Evolutionary conservation across 2,329 filamentous ascomycete species (phyloP), one percentile per base, ranked within the genome.

Genomic region (Fusarium verticillioides): DNA sequence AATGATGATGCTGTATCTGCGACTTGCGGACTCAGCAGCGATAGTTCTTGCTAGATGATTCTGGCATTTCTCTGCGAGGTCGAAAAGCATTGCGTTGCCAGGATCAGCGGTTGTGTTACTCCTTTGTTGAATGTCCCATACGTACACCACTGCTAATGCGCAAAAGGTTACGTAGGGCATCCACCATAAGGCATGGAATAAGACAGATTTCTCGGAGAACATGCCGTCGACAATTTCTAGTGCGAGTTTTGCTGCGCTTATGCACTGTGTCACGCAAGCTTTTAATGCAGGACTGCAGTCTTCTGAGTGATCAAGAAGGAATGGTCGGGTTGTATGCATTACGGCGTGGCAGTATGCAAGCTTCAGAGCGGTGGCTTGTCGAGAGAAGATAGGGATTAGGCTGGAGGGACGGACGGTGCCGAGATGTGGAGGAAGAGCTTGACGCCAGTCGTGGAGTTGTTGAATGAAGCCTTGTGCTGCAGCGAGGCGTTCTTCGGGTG

Each of bases 161-260:
- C 86, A 88, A 63, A 89, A 88, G 0, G 85, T 84, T 8, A 87
- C 85, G 69, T 88, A 88, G 42, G 87, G 85, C 30, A 85, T 88
- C 77, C 85, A 88, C 85, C 87, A 88, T 43, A 87, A 84, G 0
- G 85, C 84, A 58, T 86, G 82, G 56, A 85, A 86, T 4, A 62
- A 4, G 6, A 84, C 81, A 1, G 72, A 59, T 18, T 52, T 81
- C 15, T 82, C 80, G 1, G 79, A 77, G 28, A 82, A 82, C 50
- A 85, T 79, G 11, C 81, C 79, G 44, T 85, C 82, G 2, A 86
- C 83, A 2, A 82, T 83, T 28, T 84, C 80, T 0, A 87, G 80
- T 2, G 85, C 84, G 1, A 54, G 42, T 1, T 63, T 72, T 0
- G 70, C 72, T n/a, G 69, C 69, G 1, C 57, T 40, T 42, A 89